A percentile compares a stretch with the other conserved stretches of the same genome.
Evolutionary conservation across 2,329 filamentous ascomycete species (phyloP).

Genomic region (Talaromyces marneffei): DNA sequence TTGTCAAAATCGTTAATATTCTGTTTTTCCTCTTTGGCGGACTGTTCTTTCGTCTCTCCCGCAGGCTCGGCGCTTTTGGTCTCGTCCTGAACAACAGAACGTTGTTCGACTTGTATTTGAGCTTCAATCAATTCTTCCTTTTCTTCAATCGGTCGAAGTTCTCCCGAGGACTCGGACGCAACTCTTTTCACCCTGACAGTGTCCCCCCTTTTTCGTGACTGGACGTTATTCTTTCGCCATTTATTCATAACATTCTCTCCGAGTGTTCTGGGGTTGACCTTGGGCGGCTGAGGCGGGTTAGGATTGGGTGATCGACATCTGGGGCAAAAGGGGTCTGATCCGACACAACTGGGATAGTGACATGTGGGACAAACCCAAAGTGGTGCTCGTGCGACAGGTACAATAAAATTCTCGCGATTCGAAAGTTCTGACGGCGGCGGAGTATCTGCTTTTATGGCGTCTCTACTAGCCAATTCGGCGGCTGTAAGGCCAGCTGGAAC

Average conservation of each 20-base stretch:
- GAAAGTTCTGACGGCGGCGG: neutral
- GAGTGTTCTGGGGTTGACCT: slow-evolving; percentile 4
- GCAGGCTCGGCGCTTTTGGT: slow-evolving; percentile 8
- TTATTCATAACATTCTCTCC: neutral
- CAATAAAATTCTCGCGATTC: neutral
- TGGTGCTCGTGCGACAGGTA: no score
- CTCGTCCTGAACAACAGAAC: neutral
- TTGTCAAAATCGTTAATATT: slow-evolving; percentile 17
- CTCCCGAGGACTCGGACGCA: neutral
- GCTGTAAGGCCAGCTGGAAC: neutral
- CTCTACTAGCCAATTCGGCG: neutral
- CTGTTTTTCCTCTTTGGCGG: slow-evolving; percentile 11
- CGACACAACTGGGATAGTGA: slow-evolving; percentile 18
- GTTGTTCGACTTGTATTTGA: neutral
- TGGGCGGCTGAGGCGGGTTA: slow-evolving; percentile 6
- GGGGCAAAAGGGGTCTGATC: slow-evolving; percentile 22
- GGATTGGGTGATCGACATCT: slow-evolving; percentile 25
- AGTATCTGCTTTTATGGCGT: neutral
- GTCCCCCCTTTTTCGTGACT: neutral
- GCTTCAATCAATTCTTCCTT: neutral
- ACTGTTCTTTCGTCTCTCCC: neutral
- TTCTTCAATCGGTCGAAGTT: neutral
- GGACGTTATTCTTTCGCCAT: slow-evolving; percentile 8
- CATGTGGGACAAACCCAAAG: slow-evolving; percentile 29
- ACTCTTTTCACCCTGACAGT: neutral